Conservation (phyloP, 768 basidiomycete species). For the Tricholoma bakamatsutake region DNA sequence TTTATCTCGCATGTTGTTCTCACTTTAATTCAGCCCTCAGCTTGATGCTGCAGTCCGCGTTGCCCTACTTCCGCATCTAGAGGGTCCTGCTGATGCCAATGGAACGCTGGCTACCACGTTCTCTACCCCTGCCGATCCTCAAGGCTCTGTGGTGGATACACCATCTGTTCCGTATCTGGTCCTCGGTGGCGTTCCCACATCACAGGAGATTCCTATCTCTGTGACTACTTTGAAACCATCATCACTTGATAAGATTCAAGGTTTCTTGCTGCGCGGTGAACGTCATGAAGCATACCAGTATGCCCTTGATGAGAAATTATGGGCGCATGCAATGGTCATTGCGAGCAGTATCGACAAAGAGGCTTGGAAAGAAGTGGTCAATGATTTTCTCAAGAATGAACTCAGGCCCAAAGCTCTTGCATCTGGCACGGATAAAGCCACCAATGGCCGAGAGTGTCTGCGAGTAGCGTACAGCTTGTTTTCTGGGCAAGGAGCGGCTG, state of each 20-base stretch:
- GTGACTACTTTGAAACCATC: conserved; percentile 56
- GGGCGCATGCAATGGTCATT: conserved; percentile 95
- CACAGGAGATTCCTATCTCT: conserved; percentile 49
- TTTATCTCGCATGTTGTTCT: not conserved
- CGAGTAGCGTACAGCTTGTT: conserved; percentile 78
- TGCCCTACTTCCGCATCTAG: conserved; percentile 61
- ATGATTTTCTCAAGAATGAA: conserved; percentile 78
- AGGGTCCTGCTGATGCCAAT: conserved; percentile 19
- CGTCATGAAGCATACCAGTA: conserved; percentile 82
- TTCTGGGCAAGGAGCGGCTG: conserved; percentile 74
- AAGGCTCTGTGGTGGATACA: conserved; percentile 16
- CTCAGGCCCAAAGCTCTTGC: conserved; percentile 40
- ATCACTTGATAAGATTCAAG: conserved; percentile 71
- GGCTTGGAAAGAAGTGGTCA: conserved; percentile 86
- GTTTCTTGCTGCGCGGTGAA: conserved; percentile 77
- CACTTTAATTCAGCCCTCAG: conserved; percentile 34
- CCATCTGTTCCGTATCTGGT: conserved; percentile 16
- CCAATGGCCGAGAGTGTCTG: conserved; percentile 64
- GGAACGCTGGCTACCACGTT: conserved; percentile 19
- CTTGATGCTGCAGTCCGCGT: conserved; percentile 70
- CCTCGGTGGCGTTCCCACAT: conserved; percentile 13
- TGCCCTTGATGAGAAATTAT: conserved; percentile 83
- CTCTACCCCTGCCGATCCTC: conserved; percentile 26
- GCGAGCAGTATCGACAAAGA: conserved; percentile 91
- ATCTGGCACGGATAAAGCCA: conserved; percentile 14